Evolutionary conservation across 2,329 filamentous ascomycete genomes (phyloP).

Genomic region (Cladosporium velox): DNA sequence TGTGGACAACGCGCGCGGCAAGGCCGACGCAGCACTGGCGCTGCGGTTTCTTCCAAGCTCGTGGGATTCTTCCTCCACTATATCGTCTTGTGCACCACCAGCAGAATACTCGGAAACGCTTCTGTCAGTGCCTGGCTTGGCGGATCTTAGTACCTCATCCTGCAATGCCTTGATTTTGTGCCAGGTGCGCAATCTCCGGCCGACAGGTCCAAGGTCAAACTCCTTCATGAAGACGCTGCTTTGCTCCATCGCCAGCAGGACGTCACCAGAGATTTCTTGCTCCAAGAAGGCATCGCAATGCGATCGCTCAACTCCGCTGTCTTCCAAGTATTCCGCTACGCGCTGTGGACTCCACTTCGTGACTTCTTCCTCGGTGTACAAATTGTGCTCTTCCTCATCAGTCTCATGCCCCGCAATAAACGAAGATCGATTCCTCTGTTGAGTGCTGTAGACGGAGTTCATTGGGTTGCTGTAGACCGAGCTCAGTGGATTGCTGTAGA

Average conservation of each 20-base stretch:
- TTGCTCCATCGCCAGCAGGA: constrained; percentile 91
- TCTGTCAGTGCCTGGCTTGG: constrained; percentile 41
- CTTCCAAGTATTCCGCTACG: constrained; percentile 87
- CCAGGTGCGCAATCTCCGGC: constrained; percentile 88
- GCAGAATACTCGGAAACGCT: constrained; percentile 46
- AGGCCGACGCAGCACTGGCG: constrained; percentile 37
- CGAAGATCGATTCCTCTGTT: constrained; percentile 71
- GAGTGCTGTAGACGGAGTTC: constrained; percentile 85
- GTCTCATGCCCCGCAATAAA: constrained; percentile 95
- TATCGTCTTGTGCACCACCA: constrained; percentile 29
- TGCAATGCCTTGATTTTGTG: constrained; percentile 92
- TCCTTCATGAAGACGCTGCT: constrained; percentile 93
- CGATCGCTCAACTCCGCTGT: constrained; percentile 77
- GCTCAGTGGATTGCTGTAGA: constrained; percentile 44
- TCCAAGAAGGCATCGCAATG: constrained; percentile 95
- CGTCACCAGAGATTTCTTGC: constrained; percentile 93
- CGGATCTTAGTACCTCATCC: constrained; percentile 72
- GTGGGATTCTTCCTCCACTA: constrained; percentile 40
- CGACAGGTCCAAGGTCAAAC: constrained; percentile 89
- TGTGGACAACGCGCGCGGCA: constrained; percentile 25
- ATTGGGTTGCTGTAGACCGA: constrained; percentile 38
- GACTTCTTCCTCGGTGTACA: constrained; percentile 74
- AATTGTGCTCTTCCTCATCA: constrained; percentile 80
- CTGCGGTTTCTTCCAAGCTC: constrained; percentile 50
- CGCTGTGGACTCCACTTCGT: constrained; percentile 76